phyloP scores from a whole-genome alignment of 768 basidiomycete species.

The Cystoderma amianthinum region DNA sequence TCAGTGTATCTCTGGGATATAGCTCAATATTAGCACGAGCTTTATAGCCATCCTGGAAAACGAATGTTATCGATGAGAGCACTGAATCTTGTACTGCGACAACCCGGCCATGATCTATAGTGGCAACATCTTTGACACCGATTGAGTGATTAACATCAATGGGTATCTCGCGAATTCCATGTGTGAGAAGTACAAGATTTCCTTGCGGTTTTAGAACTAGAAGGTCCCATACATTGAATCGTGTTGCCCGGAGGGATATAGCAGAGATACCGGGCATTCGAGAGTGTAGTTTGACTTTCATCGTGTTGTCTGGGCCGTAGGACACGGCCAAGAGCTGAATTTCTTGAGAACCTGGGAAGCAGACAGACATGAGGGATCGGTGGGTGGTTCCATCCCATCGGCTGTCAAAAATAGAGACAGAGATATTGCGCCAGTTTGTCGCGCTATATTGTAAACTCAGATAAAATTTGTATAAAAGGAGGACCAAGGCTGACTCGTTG shows the following conservation, averaged over 20 bases:
- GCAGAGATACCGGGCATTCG: slow-evolving; percentile 41
- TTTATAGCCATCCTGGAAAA: slow-evolving; percentile 43
- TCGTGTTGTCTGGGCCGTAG: slow-evolving; percentile 29
- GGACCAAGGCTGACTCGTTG: slow-evolving; percentile 37
- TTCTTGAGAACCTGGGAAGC: slow-evolving; percentile 38
- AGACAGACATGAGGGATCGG: slow-evolving; percentile 49
- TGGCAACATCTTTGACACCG: slow-evolving; percentile 15
- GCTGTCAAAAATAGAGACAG: slow-evolving; percentile 56
- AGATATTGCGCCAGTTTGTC: slow-evolving; percentile 37
- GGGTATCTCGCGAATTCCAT: slow-evolving; percentile 38
- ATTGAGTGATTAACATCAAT: slow-evolving; percentile 4
- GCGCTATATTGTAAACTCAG: slow-evolving; percentile 20
- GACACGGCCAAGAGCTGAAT: slow-evolving; percentile 44
- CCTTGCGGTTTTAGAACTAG: slow-evolving; percentile 56
- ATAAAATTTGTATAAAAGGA: slow-evolving; percentile 4
- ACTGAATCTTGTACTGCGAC: slow-evolving; percentile 39
- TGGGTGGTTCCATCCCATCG: slow-evolving; percentile 50
- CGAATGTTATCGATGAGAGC: slow-evolving; percentile 44
- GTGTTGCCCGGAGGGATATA: slow-evolving; percentile 54
- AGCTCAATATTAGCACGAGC: slow-evolving; percentile 47
- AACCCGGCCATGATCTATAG: slow-evolving; percentile 25
- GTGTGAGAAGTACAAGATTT: slow-evolving; percentile 50
- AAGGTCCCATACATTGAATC: slow-evolving; percentile 60
- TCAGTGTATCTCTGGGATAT: slow-evolving; percentile 47
- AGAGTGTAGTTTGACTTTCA: slow-evolving; percentile 31